phyloP scores from a whole-genome alignment of 2,329 filamentous ascomycete genomes.

The Alternaria incomplexa region DNA sequence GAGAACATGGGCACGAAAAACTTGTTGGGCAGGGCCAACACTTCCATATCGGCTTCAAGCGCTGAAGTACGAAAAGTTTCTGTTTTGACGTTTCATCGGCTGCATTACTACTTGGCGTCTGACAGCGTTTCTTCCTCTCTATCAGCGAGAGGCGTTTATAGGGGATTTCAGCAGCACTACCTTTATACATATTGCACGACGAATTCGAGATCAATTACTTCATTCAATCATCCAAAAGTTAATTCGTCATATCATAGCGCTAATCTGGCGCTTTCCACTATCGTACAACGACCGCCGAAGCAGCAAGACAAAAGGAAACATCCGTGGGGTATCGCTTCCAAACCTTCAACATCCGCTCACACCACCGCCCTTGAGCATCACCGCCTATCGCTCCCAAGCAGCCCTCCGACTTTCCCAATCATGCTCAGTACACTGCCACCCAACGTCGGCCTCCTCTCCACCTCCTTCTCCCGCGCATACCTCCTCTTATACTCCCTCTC shows the following conservation, averaged over 20 bases:
- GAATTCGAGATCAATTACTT: neutral
- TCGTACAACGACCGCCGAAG: neutral
- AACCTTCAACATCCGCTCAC: neutral
- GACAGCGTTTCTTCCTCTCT: neutral
- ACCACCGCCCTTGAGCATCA: neutral
- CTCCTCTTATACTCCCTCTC: slow-evolving; percentile 19
- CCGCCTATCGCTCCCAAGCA: slow-evolving; percentile 13
- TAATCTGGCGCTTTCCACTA: neutral
- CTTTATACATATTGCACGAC: neutral
- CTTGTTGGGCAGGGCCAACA: neutral
- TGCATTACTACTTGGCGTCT: neutral
- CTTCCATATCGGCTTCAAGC: slow-evolving; percentile 37
- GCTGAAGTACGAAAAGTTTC: slow-evolving; percentile 35
- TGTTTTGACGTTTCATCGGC: neutral
- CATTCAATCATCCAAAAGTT: neutral
- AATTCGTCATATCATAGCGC: neutral
- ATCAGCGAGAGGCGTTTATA: neutral
- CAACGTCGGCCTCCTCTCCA: slow-evolving; percentile 36
- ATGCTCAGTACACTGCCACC: slow-evolving; percentile 32
- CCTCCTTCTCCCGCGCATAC: slow-evolving; percentile 21
- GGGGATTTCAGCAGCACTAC: neutral
- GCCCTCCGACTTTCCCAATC: slow-evolving; percentile 18
- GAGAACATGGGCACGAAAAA: neutral
- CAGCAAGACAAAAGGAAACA: neutral
- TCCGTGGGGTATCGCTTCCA: neutral